Evolutionary conservation across 2,329 filamentous ascomycete genomes (phyloP), one percentile per base, ranked within the genome.

Genomic region (Cladosporium sp.): DNA sequence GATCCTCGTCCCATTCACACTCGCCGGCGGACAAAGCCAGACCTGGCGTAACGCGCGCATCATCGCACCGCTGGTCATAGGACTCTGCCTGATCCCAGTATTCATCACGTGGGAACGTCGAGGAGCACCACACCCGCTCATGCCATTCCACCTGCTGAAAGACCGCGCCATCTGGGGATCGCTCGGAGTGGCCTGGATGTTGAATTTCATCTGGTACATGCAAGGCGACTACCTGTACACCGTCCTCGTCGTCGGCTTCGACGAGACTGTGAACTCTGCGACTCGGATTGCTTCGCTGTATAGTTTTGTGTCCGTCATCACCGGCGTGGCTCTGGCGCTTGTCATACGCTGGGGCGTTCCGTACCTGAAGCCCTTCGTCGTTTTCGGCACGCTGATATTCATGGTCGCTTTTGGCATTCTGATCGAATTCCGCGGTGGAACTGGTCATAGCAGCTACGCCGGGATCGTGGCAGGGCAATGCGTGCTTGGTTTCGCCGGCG

Each of bases 191-290:
- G 81, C 75, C 7, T 54, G 73, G 41, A 66, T 78, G 58, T 71
- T 82, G 59, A 80, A 79, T 68, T 80, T 78, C 59, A 66, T 77
- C 15, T 85, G 81, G 81, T 77, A 77, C 54, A 73, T 84, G 65
- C 83, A 86, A 64, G 80, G 77, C 18, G 79, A 84, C 60, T 85
- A 79, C 63, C 73, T 86, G 2, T 85, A 78, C 67, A 83, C 82
- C 0, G 77, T 85, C 1, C 74, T 86, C 1, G 63, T 77, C 9
- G 79, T 86, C 15, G 76, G 75, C 30, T 86, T 85, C 58, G 73
- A 83, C 63, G 81, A 84, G 55, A 77, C 73, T 44, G 64, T 80
- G 56, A 71, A 69, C 43, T 71, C 70, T 7, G 82, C 83, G 2
- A 84, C 80, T 0, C 77, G 82, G 13, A 77, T 86, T 53, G 70